Evolutionary conservation across 164 flowering plant species (phyloP).

Genomic region (Stephania yunnanensis): DNA sequence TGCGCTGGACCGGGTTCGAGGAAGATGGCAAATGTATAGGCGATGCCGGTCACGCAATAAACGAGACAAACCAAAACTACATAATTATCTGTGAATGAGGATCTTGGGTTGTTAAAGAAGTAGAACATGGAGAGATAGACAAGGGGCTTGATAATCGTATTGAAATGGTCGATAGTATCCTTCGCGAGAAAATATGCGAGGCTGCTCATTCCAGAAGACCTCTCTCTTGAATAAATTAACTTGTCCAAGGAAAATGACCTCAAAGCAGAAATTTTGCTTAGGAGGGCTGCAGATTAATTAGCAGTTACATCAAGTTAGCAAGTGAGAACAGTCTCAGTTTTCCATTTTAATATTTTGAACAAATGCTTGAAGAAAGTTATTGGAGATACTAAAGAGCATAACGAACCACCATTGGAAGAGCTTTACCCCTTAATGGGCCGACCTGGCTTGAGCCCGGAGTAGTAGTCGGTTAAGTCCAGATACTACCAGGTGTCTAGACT

Average conservation of each 20-base stretch:
- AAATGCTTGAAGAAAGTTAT: neutral
- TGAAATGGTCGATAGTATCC: slow-evolving; percentile 83
- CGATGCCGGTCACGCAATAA: slow-evolving; percentile 94
- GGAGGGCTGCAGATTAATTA: slow-evolving; percentile 73
- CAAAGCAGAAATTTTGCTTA: slow-evolving; percentile 79
- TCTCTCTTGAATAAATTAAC: slow-evolving; percentile 85
- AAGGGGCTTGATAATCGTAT: slow-evolving; percentile 77
- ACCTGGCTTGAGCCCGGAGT: too few species aligned
- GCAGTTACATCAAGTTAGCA: too few species aligned
- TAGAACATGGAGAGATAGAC: slow-evolving; percentile 97
- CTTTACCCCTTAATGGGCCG: too few species aligned
- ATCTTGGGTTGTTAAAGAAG: slow-evolving; percentile 97
- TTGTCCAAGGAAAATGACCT: slow-evolving; percentile 87
- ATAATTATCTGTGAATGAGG: slow-evolving; percentile 71
- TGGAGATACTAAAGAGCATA: neutral
- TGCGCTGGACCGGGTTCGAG: slow-evolving; percentile 90
- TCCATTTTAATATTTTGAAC: neutral
- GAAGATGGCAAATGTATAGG: slow-evolving; percentile 71
- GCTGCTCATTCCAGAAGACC: slow-evolving; percentile 85
- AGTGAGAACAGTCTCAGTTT: neutral
- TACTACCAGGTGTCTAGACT: too few species aligned
- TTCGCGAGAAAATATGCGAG: slow-evolving; percentile 83
- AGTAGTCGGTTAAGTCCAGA: too few species aligned
- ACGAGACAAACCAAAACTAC: slow-evolving; percentile 70
- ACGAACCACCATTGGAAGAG: neutral